Conservation (phyloP, 768 basidiomycete species). For the Multifurca ochricompacta region DNA sequence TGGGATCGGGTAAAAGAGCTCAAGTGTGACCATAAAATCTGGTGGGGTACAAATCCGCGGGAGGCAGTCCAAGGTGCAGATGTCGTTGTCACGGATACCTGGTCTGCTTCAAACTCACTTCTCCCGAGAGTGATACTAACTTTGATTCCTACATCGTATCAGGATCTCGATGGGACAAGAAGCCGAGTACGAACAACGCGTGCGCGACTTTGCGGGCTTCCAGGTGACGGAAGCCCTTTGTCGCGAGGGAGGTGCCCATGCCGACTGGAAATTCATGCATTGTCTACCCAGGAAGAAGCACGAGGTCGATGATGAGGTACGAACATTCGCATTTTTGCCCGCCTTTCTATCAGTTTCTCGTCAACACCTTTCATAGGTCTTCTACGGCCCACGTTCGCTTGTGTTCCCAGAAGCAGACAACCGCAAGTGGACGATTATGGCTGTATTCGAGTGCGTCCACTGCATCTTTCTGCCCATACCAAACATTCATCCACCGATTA, state of each 20-base stretch:
- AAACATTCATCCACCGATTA: constrained; percentile 27
- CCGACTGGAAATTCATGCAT: constrained; percentile 91
- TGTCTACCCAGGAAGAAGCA: constrained; percentile 88
- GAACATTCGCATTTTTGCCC: neutral
- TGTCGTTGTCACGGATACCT: constrained; percentile 96
- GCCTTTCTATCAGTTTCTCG: neutral
- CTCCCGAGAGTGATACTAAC: neutral
- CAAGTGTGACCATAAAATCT: constrained; percentile 62
- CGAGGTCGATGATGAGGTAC: constrained; percentile 92
- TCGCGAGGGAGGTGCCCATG: constrained; percentile 69
- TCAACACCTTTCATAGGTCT: constrained; percentile 48
- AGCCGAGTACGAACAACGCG: constrained; percentile 79
- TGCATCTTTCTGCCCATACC: neutral
- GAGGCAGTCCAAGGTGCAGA: constrained; percentile 88
- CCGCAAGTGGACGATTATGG: constrained; percentile 95
- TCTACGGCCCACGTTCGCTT: constrained; percentile 86
- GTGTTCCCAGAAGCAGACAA: constrained; percentile 96
- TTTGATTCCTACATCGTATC: neutral
- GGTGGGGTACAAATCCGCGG: constrained; percentile 69
- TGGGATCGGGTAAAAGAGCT: constrained; percentile 77
- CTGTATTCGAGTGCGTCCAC: constrained; percentile 67
- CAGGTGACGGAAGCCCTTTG: constrained; percentile 91
- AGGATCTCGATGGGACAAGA: constrained; percentile 99
- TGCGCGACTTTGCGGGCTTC: constrained; percentile 84
- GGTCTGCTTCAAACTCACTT: constrained; percentile 38